These are phyloP conservation scores for Excoecaria agallocha DNA, from an alignment of 345 rosid genomes.

Conservation along the genomic window DNA sequence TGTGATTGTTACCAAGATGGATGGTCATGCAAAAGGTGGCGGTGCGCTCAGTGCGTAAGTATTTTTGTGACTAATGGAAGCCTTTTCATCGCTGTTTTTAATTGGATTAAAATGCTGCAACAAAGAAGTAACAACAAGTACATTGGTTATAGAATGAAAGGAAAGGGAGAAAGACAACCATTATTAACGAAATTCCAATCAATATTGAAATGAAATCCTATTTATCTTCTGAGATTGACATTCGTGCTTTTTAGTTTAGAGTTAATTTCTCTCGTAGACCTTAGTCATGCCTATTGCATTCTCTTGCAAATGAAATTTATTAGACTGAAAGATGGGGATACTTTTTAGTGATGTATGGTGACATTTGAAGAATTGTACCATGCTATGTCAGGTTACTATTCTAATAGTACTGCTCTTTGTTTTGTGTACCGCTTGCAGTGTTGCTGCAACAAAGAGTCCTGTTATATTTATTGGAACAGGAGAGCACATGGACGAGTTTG, in stretches of 20 bases:
- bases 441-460: conserved; percentile 94
- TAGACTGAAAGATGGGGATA: not conserved
- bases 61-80: not conserved
- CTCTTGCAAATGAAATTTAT: not conserved
- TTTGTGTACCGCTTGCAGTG: conserved; percentile 41
- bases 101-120: not conserved
- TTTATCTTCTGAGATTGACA: not conserved
- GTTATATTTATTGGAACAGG: conserved; percentile 89
- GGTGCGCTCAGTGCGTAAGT: conserved; percentile 96
- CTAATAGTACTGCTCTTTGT: conserved; percentile 1
- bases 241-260: not conserved
- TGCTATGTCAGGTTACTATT: not conserved
- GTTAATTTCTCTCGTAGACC: not conserved
- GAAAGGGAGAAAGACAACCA: not conserved
- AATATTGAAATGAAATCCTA: not conserved
- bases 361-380: not conserved
- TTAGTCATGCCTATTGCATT: not conserved
- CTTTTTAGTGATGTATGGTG: not conserved
- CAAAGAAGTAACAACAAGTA: not conserved
- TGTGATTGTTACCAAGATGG: conserved; percentile 92
- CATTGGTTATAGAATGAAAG: not conserved
- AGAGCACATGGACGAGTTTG: conserved; percentile 85
- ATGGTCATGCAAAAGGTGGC: conserved; percentile 96
- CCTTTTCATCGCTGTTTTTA: not conserved
- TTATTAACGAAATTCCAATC: not conserved